Base-by-base conservation (phyloP, 2,329 filamentous ascomycete genomes). In the Pyricularia grisea region DNA sequence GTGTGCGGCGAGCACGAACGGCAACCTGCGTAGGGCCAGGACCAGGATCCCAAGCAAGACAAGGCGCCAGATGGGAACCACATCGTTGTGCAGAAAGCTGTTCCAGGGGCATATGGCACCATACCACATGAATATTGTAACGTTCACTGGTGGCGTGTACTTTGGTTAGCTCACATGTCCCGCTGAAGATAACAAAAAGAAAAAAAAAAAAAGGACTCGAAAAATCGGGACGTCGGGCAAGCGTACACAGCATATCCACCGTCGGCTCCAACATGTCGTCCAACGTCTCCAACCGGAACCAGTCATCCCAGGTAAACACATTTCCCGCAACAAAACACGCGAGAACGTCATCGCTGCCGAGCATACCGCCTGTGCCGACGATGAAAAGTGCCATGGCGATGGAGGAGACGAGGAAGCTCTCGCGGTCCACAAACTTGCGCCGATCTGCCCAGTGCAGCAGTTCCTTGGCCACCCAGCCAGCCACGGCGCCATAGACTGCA, bases 211-310 rank as follows among this genome's bases (percentile, higher is more conserved):
- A 36, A 36, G 36, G 36, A 20, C 12, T 20, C 17, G 42, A 5
- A 9, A 10, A 50, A 50, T 50, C 42, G 9, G 20, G 14, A 17
- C 12, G 6, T 17, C 14, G 42, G 17, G 17, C 42, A 2, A 20
- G 42, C 42, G 6, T 50, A 50, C 42, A 88, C 1, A 97, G 84
- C 93, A 97, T 97, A 77, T 97, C 93, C 65, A 97, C 91, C 0
- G 93, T 97, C 0, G 93, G 93, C 76, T 97, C 93, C n/a, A 97
- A 85, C 1, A 92, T 94, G 75, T 97, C 94, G 73, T 97, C 94
- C 73, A 90, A 82, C 0, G 94, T 97, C 77, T 96, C 92, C 0
- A 94, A 82, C 0, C 94, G 90, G 79, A 97, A 97, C 93, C 92
- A 96, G 78, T 97, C 93, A 76, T 97, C 93, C 88, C 92, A 94